Conservation (phyloP, 495 filamentous ascomycete genomes). For the Physcia stellaris region DNA sequence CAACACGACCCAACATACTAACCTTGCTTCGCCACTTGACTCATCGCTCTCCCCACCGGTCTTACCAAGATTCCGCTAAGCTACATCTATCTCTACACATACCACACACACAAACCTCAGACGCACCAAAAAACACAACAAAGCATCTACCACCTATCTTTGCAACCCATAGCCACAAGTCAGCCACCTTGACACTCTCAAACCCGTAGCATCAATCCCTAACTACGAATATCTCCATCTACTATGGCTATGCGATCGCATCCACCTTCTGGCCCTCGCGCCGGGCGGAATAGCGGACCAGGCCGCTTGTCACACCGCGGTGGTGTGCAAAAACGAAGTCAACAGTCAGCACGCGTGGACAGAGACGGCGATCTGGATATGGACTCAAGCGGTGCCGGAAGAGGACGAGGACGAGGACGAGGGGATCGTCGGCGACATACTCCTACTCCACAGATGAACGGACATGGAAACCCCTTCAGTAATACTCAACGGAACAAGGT, state of each 20-base stretch:
- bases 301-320: conserved; percentile 37
- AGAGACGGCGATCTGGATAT: conserved; percentile 76
- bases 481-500: conserved; percentile 15
- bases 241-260: too few species aligned
- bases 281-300: conserved; percentile 4
- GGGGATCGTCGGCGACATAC: conserved; percentile 8
- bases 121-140: too few species aligned
- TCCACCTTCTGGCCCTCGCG: conserved; percentile 9
- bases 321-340: conserved; percentile 58
- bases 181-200: not conserved
- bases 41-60: too few species aligned
- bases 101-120: too few species aligned
- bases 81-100: too few species aligned
- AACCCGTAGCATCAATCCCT: not conserved
- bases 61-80: too few species aligned
- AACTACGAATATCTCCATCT: not conserved
- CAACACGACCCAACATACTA: too few species aligned
- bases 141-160: too few species aligned
- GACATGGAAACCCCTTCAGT: too few species aligned
- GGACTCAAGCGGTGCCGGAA: conserved; percentile 37
- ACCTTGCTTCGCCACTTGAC: too few species aligned
- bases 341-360: conserved; percentile 39
- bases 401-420: conserved; percentile 8
- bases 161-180: too few species aligned
- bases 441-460: too few species aligned